Base-by-base conservation (phyloP, 345 rosid species). In the Moringa oleifera region DNA sequence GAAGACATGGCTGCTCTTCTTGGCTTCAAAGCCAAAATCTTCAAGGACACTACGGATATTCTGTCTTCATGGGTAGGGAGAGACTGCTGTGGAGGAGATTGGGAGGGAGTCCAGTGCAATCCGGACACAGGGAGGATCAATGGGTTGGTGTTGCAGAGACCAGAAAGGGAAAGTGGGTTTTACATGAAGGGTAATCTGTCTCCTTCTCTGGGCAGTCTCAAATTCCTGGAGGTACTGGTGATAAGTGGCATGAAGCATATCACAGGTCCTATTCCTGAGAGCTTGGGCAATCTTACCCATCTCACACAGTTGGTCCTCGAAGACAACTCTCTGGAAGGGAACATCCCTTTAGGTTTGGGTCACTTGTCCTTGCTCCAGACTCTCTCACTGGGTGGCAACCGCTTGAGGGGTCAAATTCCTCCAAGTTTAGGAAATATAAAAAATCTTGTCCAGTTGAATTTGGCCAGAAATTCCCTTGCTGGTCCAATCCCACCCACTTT, bases 81-180 rank as follows among this genome's bases (percentile, higher is more conserved):
- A 55, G 86, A 85, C 45, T 93, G 97, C 78, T 88, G 96, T 25
- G 74, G 76, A 51, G 95, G 90, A 57, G 96, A 86, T 24, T 93
- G 98, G 98, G 97, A 84, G 65, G 98, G 97, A 54, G 89, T 93
- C 62, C 76, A 72, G 65, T 93, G 98, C 64, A 75, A 83, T 66
- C 72, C 80, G 0, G 79, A 77, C 20, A 83, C 90, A 0, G 97
- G 97, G 17, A 79, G 84, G 68, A 96, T 93, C 70, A 78, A 84
- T 55, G 23, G 25, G 7, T 70, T 93, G 77, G 77, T 74, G 36
- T 62, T 93, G 62, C 85, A 64, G 74, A 75, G 75, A 24, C 65
- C 90, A 0, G 76, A 61, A 0, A 79, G 73, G 47, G 96, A 83
- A 33, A 67, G 67, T 51, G 62, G 64, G 50, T 47, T 75, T 53